Conservation (phyloP, 129 eudicot genomes). For the Erigeron canadensis region DNA sequence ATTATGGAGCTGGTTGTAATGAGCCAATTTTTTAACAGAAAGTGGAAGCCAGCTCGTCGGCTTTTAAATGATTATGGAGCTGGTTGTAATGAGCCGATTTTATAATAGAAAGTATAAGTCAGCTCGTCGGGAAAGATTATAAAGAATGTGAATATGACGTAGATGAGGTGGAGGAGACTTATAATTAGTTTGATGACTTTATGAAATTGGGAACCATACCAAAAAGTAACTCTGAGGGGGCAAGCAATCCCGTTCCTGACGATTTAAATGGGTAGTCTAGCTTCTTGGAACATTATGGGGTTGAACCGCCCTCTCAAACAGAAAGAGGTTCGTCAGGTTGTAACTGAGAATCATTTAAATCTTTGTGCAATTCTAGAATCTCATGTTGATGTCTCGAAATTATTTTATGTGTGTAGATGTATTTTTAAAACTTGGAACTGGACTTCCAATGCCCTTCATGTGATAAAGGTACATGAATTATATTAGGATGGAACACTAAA, state of each 20-base stretch:
- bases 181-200: no score
- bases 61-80: no score
- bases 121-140: no score
- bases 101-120: no score
- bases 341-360: neutral
- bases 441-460: neutral
- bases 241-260: neutral
- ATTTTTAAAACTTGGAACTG: neutral
- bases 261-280: neutral
- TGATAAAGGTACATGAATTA: neutral
- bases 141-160: no score
- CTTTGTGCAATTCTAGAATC: slow-evolving; percentile 4
- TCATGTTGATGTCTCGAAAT: neutral
- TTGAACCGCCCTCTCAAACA: neutral
- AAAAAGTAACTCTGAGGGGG: no score
- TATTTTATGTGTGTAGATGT: neutral
- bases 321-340: neutral
- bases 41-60: no score
- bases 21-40: no score
- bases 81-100: no score
- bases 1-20: no score
- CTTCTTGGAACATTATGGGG: neutral
- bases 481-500: neutral
- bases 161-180: no score
- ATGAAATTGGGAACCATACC: no score